Evolutionary conservation across 805 yeast genomes (phyloP).

Genomic region (Schwanniomyces vanrijiae): DNA sequence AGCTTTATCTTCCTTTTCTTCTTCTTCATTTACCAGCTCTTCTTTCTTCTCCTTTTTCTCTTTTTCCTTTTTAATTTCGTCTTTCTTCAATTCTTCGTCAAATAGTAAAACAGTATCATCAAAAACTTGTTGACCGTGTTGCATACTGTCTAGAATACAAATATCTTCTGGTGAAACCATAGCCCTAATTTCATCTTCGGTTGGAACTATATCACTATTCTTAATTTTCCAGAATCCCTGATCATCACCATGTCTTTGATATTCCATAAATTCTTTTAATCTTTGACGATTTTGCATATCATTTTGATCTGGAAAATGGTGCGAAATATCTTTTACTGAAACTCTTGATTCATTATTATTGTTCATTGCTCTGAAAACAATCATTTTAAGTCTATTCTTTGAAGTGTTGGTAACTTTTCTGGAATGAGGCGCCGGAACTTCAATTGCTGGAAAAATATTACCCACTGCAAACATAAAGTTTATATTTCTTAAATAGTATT

Average conservation of each 20-base stretch:
- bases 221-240: constrained; percentile 95
- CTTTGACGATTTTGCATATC: constrained; percentile 97
- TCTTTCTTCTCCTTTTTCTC: constrained; percentile 31
- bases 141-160: constrained; percentile 85
- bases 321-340: constrained; percentile 81
- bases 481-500: constrained; percentile 66
- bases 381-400: constrained; percentile 88
- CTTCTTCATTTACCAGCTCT: constrained; percentile 40
- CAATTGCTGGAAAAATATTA: constrained; percentile 88
- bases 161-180: constrained; percentile 93
- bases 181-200: constrained; percentile 71
- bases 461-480: constrained; percentile 84
- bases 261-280: constrained; percentile 96
- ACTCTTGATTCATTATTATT: constrained; percentile 71
- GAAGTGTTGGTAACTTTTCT: constrained; percentile 92
- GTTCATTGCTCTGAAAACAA: constrained; percentile 84
- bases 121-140: constrained; percentile 82
- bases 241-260: constrained; percentile 89
- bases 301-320: constrained; percentile 94
- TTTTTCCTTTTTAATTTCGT: constrained; percentile 19
- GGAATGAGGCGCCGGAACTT: constrained; percentile 96
- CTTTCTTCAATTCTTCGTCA: constrained; percentile 33
- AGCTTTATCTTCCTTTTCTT: constrained; percentile 42
- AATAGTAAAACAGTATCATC: constrained; percentile 72
- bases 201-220: constrained; percentile 57